Percentiles rank a stretch among this genome's conserved stretches.
Evolutionary conservation across 306 rosid genomes (phyloP).

Genomic region (Rosa rugosa): DNA sequence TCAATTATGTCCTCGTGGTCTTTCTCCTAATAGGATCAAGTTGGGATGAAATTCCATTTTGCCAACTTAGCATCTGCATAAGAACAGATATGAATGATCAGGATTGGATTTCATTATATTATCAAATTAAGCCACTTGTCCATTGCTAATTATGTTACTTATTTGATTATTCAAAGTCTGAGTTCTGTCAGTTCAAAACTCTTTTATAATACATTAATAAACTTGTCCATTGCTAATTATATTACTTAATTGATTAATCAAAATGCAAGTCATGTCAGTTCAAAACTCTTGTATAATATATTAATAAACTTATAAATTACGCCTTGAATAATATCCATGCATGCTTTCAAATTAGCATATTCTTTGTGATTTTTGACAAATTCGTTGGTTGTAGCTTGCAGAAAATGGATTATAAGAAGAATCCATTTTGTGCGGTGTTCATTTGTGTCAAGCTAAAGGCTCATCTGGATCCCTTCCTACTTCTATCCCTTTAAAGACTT

Average conservation of each 20-base stretch:
- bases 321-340: background rate
- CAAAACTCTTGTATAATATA: background rate
- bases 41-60: background rate
- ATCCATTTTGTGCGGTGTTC: slow-evolving; percentile 14
- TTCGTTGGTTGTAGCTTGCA: slow-evolving; percentile 25
- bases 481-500: background rate
- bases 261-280: background rate
- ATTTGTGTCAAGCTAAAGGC: slow-evolving; percentile 37
- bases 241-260: background rate
- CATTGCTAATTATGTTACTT: background rate
- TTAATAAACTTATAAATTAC: background rate
- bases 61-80: slow-evolving; percentile 18
- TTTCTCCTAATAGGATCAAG: background rate
- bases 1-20: background rate
- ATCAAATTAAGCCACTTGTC: slow-evolving; percentile 8
- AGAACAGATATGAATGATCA: background rate
- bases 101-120: background rate
- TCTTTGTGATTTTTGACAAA: background rate
- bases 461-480: slow-evolving; percentile 22
- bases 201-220: no score
- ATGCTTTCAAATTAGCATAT: background rate
- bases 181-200: background rate
- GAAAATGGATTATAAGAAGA: slow-evolving; percentile 15
- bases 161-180: slow-evolving; percentile 4
- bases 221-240: slow-evolving; percentile 8